Evolutionary conservation across 495 filamentous ascomycete species (phyloP).

Genomic region (Alectoria sarmentosa): DNA sequence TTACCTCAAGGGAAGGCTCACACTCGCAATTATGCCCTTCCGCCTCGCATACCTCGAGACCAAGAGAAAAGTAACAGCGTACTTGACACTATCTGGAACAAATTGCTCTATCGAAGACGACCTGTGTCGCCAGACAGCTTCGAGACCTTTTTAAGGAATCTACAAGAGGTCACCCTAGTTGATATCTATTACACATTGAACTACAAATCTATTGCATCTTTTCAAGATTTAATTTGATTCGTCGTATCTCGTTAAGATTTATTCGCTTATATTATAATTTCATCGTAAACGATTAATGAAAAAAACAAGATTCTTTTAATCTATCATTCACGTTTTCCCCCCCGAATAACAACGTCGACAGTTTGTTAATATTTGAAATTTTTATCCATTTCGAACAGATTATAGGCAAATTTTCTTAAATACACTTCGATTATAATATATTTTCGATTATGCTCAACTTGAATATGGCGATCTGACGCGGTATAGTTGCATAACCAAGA

Average conservation of each 20-base stretch:
- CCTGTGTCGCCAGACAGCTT: neutral
- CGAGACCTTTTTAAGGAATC: neutral
- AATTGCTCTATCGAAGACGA: neutral
- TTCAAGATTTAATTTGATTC: neutral
- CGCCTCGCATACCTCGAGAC: neutral
- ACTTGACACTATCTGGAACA: neutral
- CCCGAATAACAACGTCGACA: neutral
- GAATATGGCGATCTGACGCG: neutral
- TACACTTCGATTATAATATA: conserved; percentile 1
- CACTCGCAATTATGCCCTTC: neutral
- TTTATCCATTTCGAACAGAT: neutral
- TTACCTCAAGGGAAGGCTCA: neutral
- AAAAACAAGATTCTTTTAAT: neutral
- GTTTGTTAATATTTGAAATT: neutral
- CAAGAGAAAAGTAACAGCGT: conserved; percentile 2
- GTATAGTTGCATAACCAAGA: neutral
- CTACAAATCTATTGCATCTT: neutral
- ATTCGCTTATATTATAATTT: neutral
- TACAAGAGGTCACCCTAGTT: neutral
- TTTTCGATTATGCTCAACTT: neutral
- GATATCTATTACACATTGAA: conserved; percentile 1
- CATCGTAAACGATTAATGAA: no score
- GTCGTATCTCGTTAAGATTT: neutral
- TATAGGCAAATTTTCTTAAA: neutral
- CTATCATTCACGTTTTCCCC: neutral